Evolutionary conservation across 1,139 yeast genomes (phyloP), one percentile per base, ranked within the genome.

Genomic region (Kodamaea alishanica): DNA sequence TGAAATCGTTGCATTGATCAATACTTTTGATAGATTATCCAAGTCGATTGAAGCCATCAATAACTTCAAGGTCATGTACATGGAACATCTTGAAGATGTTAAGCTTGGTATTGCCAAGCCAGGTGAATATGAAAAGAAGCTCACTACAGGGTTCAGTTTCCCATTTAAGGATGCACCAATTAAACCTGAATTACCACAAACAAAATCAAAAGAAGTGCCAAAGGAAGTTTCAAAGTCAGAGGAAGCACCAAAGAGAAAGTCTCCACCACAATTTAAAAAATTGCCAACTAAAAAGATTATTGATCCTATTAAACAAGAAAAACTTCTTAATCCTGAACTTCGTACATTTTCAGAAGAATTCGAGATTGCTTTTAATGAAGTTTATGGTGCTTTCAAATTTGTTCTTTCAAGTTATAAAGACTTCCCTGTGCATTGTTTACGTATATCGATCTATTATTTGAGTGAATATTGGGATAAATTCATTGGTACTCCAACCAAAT

Each of bases 11-110:
- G 95, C 97, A 1, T 74, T 92, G 50, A 67, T 92, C 52, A 92
- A 92, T 63, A 92, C 97, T 0, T 88, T 88, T 62, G 96, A 90
- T 55, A 78, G 97, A 51, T 71, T 92, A 44, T 84, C 96, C 8
- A 88, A 87, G 64, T 85, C 96, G 28, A 71, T 92, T 30, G 78
- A 74, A 45, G 80, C 95, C 26, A 81, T 90, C 36, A 77, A 77
- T 46, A 76, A 77, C 47, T 92, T 90, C 67, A 82, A 84, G 55
- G 51, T 53, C 25, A 60, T 81, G 66, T 82, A 78, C 58, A 48
- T 63, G 43, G 49, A 64, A 22, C 76, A 71, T 47, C 57, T 70
- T 44, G 63, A 65, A 28, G 73, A 68, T 43, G 75, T 71, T 11
- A 60, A 57, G 28, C 58, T 56, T 22, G 76, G 76, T 1, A 45